These are phyloP conservation scores for Morella rubra DNA, from an alignment of 306 rosid genomes.

Conservation along the genomic window DNA sequence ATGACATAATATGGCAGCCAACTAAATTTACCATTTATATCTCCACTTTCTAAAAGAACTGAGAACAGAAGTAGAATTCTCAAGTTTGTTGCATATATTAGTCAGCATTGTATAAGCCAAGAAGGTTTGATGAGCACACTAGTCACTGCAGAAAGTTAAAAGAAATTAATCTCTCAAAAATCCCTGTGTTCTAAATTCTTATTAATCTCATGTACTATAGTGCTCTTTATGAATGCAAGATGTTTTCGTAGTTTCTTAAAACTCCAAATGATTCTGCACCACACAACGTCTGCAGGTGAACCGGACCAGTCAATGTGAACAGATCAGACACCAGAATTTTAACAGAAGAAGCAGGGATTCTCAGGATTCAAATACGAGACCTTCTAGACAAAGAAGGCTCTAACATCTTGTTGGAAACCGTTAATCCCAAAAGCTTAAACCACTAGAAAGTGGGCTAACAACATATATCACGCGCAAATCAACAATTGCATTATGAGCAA, in stretches of 20 bases:
- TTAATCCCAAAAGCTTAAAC: background rate
- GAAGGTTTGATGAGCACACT: background rate
- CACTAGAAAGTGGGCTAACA: background rate
- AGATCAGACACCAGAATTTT: background rate
- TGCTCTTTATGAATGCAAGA: background rate
- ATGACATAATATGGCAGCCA: background rate
- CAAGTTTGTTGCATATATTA: background rate
- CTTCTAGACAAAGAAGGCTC: background rate
- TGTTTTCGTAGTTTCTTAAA: background rate
- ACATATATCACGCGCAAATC: background rate
- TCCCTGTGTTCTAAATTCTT: background rate
- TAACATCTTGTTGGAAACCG: background rate
- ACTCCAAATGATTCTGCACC: background rate
- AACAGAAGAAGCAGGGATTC: background rate
- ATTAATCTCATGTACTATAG: background rate
- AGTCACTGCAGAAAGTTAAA: background rate
- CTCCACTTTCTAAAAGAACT: background rate
- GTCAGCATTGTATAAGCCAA: background rate
- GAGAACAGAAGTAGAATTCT: background rate
- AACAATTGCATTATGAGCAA: background rate
- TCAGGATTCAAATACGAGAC: background rate
- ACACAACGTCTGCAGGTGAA: background rate
- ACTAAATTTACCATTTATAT: background rate
- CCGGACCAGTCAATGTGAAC: background rate
- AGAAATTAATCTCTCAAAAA: background rate